Base-by-base conservation (phyloP, 768 basidiomycete species). In the Boletus subparvulus region DNA sequence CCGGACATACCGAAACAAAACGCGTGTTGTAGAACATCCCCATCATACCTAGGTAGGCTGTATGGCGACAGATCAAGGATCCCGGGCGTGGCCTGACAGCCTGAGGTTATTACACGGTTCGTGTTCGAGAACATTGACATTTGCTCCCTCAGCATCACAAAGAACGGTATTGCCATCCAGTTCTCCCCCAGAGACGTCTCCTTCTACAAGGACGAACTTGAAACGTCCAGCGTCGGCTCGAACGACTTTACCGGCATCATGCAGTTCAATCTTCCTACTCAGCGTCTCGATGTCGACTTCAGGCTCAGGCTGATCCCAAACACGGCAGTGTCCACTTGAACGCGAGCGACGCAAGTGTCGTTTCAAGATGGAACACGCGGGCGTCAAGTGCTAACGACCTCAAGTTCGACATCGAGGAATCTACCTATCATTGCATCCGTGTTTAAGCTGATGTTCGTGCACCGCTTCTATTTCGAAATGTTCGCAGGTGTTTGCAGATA, bases 61-160 rank as follows among this genome's bases (percentile, higher is more conserved):
- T 28, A 28, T 28, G 26, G 26, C 26, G 26, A 28, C 3, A 21
- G 21, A 21, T 21, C 21, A 21, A 21, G 21, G 21, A 21, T 21
- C 21, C 21, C 21, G 21, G 21, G 21, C 21, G 21, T 21, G 21
- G 21, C 21, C 21, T 21, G 21, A 21, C 21, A 21, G 21, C 21
- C 21, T 21, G 21, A 21, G 21, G 21, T 21, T 21, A 21, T 21
- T 21, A 21, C 21, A 21, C 1, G 21, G 26, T 86, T 90, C 55
- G 85, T 89, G 2, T 80, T 90, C 42, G 88, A 90, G 67, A 85
- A 89, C 63, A 74, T 90, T 33, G 82, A 88, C 60, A 75, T 90
- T 21, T 87, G 87, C 4, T 81, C 82, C 0, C 77, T 89, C 69
- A 80, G 79, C 48, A 85, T 87, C 65, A 87, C 86, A 28, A 1